phyloP scores from a whole-genome alignment of 2,329 filamentous ascomycete species.

The Amauroascus verrucosus region DNA sequence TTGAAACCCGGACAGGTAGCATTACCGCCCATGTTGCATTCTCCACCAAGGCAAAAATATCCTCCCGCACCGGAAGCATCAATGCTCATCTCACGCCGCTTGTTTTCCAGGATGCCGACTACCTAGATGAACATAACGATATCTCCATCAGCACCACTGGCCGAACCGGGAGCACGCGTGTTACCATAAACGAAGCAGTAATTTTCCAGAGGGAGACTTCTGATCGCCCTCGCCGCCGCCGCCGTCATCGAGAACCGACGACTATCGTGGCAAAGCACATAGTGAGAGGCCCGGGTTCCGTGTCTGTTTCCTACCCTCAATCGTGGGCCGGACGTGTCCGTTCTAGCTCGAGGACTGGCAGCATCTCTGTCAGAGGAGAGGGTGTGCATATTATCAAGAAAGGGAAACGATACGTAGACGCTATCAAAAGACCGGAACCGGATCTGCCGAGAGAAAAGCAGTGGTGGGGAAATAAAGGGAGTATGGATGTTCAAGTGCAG shows the following conservation, averaged over 20 bases:
- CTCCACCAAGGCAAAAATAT: conserved; percentile 38
- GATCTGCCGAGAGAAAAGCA: conserved; percentile 5
- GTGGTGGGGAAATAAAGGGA: conserved; percentile 20
- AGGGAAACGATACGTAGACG: conserved; percentile 12
- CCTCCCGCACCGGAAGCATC: conserved; percentile 40
- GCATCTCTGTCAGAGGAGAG: conserved; percentile 18
- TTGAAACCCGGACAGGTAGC: conserved; percentile 23
- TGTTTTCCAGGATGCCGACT: conserved; percentile 8
- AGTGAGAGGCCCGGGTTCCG: conserved; percentile 18
- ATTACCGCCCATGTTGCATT: conserved; percentile 39
- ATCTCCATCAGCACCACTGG: conserved; percentile 17
- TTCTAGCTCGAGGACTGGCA: conserved; percentile 14
- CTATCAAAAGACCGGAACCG: conserved; percentile 13
- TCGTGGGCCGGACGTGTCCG: conserved; percentile 26
- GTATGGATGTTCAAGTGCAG: conserved; percentile 35
- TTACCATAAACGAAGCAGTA: conserved; percentile 19
- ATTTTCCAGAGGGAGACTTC: neutral
- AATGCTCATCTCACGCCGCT: conserved; percentile 41
- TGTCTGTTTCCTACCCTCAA: conserved; percentile 23
- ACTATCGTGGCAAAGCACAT: conserved; percentile 17
- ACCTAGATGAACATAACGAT: neutral
- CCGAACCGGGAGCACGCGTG: conserved; percentile 15
- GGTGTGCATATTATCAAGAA: conserved; percentile 18
- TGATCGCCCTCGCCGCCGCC: neutral
- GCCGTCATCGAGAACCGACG: neutral